Evolutionary conservation across 257 asterid genomes (phyloP), one percentile per base, ranked within the genome.

Genomic region (Rubia yunnanensis): DNA sequence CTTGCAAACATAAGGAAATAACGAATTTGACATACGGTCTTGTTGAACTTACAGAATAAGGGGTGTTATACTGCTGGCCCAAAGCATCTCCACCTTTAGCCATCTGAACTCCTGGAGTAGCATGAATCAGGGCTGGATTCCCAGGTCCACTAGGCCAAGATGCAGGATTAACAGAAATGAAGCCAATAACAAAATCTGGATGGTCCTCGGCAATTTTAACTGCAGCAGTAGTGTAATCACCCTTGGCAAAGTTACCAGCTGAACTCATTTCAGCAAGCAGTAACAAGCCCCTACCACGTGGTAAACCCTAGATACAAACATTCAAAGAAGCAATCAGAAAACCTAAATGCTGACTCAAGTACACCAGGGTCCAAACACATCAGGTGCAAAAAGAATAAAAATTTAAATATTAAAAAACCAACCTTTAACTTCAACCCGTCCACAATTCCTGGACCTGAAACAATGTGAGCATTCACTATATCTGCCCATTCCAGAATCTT

Each of bases 181-280:
- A 92, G 68, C 99, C 97, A 67, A 92, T 92, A 60, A 92, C 97
- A 67, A 92, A 92, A 78, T 89, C 99, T 22, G 87, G 77, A 78
- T 92, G 95, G 67, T 88, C 95, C 83, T 92, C 94, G 0, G 99
- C 97, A 58, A 92, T 89, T 78, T 86, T 92, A 55, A 82, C 88
- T 5, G 99, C 97, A 5, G 94, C 90, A 72, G 99, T 84, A 54
- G 99, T 92, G 86, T 92, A 92, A 50, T 77, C 95, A 61, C 95
- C 95, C 63, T 72, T 92, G 69, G 99, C 97, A 64, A 94, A 85
- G 84, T 85, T 94, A 75, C 97, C 97, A 1, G 95, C 73, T 48
- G 97, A 94, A 78, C 99, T 94, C 99, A 94, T 94, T 81, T 94
- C 99, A 73, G 97, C 99, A 10, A 90, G 91, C 80, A 94, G 83